These are phyloP conservation scores for Mucor sp. DNA, from an alignment of 371 early-diverging fungal genomes.

Conservation along the genomic window DNA sequence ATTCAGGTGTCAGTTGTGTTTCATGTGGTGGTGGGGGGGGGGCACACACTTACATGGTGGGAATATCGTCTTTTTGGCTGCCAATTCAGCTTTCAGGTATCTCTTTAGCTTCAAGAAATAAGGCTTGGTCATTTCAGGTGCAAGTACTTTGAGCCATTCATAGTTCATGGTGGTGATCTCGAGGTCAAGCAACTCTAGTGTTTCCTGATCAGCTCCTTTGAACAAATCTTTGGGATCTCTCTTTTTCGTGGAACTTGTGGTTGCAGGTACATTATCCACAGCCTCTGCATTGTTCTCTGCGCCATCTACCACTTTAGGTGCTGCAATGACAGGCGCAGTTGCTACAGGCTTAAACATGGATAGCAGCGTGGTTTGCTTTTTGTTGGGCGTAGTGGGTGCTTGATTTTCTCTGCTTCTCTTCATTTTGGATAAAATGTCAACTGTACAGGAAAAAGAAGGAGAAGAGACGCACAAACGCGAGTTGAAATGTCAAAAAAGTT, in stretches of 20 bases:
- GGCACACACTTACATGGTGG: conserved; percentile 62
- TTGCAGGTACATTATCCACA: not conserved
- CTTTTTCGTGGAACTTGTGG: not conserved
- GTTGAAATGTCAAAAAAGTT: not conserved
- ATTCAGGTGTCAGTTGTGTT: not conserved
- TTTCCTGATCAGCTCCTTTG: conserved; percentile 37
- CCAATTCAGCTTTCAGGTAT: conserved; percentile 62
- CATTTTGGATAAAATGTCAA: not conserved
- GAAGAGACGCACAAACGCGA: not conserved
- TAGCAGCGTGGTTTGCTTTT: conserved; percentile 28
- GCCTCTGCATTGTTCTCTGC: not conserved
- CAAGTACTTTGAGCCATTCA: conserved; percentile 78
- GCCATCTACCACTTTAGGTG: not conserved
- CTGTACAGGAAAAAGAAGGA: not conserved
- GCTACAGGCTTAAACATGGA: conserved; percentile 41
- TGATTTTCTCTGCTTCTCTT: conserved; percentile 5
- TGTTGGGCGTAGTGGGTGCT: conserved; percentile 1
- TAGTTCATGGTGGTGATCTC: conserved; percentile 74
- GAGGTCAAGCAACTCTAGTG: conserved; percentile 58
- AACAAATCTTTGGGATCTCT: conserved; percentile 24
- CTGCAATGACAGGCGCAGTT: not conserved
- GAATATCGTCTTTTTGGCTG: conserved; percentile 58
- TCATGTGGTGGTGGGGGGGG: too few relatives aligned
- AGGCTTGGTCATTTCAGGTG: conserved; percentile 71
- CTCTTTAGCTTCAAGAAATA: conserved; percentile 79